Percentiles rank a stretch among this genome's conserved stretches.
These are phyloP conservation scores for Podila horticola DNA, from an alignment of 192 early-diverging fungal species.

Conservation along the genomic window DNA sequence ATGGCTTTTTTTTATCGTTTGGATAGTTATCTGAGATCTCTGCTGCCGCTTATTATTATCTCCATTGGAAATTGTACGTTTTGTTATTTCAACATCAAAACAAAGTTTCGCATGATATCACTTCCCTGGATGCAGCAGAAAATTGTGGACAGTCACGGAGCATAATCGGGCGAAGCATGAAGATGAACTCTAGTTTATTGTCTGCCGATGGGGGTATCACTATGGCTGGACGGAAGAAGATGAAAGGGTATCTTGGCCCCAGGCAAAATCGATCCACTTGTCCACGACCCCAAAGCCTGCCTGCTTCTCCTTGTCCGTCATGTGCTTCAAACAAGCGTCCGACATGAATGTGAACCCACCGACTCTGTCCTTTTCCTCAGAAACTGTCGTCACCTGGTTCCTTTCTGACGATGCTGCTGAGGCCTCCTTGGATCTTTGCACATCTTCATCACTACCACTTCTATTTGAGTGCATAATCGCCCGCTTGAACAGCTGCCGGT, in stretches of 20 bases:
- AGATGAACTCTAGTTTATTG: too few species aligned
- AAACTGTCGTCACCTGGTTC: background rate
- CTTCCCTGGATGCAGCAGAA: too few species aligned
- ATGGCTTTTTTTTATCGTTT: too few species aligned
- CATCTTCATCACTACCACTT: background rate
- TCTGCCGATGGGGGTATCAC: too few species aligned
- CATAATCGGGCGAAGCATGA: too few species aligned
- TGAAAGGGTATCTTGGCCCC: conserved; percentile 13
- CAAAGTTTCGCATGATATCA: too few species aligned
- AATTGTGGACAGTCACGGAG: too few species aligned
- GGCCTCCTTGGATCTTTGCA: background rate
- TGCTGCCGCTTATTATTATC: too few species aligned
- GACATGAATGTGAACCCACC: conserved; percentile 41
- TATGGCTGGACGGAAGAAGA: background rate
- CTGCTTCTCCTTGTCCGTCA: conserved; percentile 29
- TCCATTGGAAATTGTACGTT: too few species aligned
- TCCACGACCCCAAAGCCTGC: conserved; percentile 17
- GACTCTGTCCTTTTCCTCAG: background rate
- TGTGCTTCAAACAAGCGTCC: conserved; percentile 26
- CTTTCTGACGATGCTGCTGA: conserved; percentile 1
- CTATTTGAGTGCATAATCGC: conserved; percentile 38
- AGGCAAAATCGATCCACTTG: conserved; percentile 44
- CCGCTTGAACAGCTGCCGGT: conserved; percentile 19
- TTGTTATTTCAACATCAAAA: too few species aligned
- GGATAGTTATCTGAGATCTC: too few species aligned